Percentiles rank a stretch among this genome's conserved stretches.
Evolutionary conservation across 169 alveolate species (phyloP).

Genomic region (Plasmodium vivax): DNA sequence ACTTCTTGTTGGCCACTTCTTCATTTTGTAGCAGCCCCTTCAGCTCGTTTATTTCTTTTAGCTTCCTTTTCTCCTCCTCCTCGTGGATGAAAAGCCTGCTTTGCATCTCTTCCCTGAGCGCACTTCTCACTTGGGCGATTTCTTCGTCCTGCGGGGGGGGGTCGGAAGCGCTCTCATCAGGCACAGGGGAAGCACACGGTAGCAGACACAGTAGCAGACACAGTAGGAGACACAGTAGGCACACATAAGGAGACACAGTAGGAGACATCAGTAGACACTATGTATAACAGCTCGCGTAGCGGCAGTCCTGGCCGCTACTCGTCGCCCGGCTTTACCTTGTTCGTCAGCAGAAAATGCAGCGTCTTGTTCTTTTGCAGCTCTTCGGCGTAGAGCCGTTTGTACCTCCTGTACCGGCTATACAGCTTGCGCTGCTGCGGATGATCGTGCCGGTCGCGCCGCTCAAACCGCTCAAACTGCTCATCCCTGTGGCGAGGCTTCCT

Average conservation of each 20-base stretch:
- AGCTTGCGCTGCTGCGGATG: not conserved
- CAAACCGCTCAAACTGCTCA: no score
- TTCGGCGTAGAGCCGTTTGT: slow-evolving; percentile 13
- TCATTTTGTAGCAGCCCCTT: slow-evolving; percentile 18
- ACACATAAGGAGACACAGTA: not conserved
- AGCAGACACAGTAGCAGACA: no score
- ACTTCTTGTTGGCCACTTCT: not conserved
- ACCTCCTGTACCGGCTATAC: not conserved
- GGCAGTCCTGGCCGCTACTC: not conserved
- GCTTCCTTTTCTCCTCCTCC: slow-evolving; percentile 4
- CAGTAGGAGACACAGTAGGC: not conserved
- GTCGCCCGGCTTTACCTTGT: slow-evolving; percentile 41
- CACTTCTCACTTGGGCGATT: not conserved
- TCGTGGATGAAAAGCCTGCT: not conserved
- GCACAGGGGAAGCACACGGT: not conserved
- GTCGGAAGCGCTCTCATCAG: not conserved
- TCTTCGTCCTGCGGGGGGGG: slow-evolving; percentile 57
- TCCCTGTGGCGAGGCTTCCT: not conserved
- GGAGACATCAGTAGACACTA: not conserved
- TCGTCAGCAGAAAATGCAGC: slow-evolving; percentile 46
- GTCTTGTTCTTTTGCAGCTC: slow-evolving; percentile 67
- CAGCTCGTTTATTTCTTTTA: slow-evolving; percentile 39
- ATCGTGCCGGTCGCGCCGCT: not conserved
- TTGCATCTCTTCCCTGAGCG: not conserved
- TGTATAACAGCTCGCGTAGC: not conserved